A percentile compares a stretch with the other conserved stretches of the same genome.
phyloP scores from a whole-genome alignment of 177 flowering plant genomes.

The Telopea speciosissima region DNA sequence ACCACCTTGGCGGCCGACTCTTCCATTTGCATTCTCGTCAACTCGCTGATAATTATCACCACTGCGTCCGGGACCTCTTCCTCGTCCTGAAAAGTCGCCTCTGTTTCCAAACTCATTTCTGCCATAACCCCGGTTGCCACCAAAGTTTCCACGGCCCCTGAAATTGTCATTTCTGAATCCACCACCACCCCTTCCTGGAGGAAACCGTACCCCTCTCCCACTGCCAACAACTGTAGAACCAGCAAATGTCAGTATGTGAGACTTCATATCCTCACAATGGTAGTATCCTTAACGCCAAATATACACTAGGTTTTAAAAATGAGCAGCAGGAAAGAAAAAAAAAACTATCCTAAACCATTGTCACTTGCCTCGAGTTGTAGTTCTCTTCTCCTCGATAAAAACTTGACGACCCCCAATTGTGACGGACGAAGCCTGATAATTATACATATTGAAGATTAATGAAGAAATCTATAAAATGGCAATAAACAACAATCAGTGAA shows the following conservation, averaged over 20 bases:
- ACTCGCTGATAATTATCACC: slow-evolving; percentile 40
- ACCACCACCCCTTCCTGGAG: slow-evolving; percentile 39
- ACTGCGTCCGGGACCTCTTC: slow-evolving; percentile 32
- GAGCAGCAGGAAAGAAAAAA: too few relatives aligned
- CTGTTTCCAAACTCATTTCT: slow-evolving; percentile 45
- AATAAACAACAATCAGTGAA: too few relatives aligned
- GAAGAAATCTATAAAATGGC: too few relatives aligned
- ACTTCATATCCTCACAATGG: too few relatives aligned
- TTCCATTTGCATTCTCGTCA: slow-evolving; percentile 41
- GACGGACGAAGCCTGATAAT: slow-evolving; percentile 59
- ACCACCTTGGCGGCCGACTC: slow-evolving; percentile 36
- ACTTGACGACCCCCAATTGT: slow-evolving; percentile 49
- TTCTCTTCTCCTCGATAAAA: slow-evolving; percentile 61
- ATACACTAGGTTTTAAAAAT: too few relatives aligned
- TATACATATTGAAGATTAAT: neutral
- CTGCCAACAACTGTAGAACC: slow-evolving; percentile 32
- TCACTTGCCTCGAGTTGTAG: slow-evolving; percentile 59
- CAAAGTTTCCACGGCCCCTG: slow-evolving; percentile 51
- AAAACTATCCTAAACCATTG: neutral
- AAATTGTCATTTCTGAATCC: slow-evolving; percentile 49
- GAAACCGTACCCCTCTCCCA: slow-evolving; percentile 44
- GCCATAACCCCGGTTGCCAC: slow-evolving; percentile 45
- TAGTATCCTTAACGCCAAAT: too few relatives aligned
- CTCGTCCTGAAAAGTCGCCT: slow-evolving; percentile 42
- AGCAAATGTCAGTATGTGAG: neutral